Evolutionary conservation across 768 basidiomycete genomes (phyloP), one percentile per base, ranked within the genome.

Genomic region (Pleurotus platypus): DNA sequence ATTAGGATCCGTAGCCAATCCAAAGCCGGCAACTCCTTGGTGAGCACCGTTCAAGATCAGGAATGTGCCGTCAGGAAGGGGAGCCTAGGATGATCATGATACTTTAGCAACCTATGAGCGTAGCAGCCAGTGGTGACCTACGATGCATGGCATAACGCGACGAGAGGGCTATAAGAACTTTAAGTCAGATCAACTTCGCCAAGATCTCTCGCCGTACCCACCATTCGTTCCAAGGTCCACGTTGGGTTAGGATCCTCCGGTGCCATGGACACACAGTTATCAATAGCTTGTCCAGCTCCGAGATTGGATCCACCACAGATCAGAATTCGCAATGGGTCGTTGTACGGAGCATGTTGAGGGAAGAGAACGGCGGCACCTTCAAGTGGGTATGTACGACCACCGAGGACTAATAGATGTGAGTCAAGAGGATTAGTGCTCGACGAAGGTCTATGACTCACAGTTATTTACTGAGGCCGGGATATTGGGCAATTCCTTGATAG

Each of bases 151-250:
- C 86, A 92, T 86, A 15, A 92, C 90, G 57, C 90, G 84, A 59
- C 75, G 76, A 0, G 84, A 86, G 4, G 86, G 87, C 87, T 88
- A 57, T 1, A 57, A 57, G 35, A 53, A 24, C 4, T 27, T n/a
- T 40, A 30, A 43, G 37, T 56, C 55, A 22, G 48, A 8, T 24
- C 22, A 47, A 30, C 2, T 35, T 46, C 22, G 13, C 5, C 11
- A 22, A 6, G 46, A 43, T 7, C 15, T 69, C 83, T 48, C 42
- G 89, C 89, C 89, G 92, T 92, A 69, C 83, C 47, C 42, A 89
- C 90, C 90, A 92, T 92, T 49, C 90, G 82, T 67, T 92, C 90
- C 7, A 92, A 37, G 0, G 76, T 76, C 90, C 90, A 92, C 1
- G 78, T 77, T 1, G 88, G 67, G 50, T 85, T 84, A 1, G 65